Conservation (phyloP, 192 early-diverging fungal species). For the Entomortierella parvispora region DNA sequence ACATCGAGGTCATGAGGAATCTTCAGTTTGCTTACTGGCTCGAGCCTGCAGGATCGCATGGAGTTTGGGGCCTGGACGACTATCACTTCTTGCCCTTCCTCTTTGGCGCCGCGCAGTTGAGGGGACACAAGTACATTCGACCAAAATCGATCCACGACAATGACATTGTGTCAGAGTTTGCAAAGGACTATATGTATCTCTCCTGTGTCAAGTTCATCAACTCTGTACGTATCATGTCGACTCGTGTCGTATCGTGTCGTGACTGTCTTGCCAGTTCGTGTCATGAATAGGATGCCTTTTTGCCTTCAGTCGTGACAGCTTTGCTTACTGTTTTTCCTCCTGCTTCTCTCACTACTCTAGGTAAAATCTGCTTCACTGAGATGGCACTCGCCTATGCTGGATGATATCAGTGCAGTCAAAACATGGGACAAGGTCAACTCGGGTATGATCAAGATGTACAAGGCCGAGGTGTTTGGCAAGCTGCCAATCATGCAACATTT, state of each 20-base stretch:
- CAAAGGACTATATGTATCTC: constrained; percentile 95
- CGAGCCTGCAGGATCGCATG: constrained; percentile 97
- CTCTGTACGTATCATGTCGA: constrained; percentile 58
- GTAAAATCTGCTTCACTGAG: constrained; percentile 75
- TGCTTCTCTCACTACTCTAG: constrained; percentile 14
- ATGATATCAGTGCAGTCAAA: constrained; percentile 87
- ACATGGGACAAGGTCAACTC: constrained; percentile 92
- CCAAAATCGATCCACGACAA: constrained; percentile 95
- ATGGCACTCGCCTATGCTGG: constrained; percentile 96
- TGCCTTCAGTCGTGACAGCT: neutral
- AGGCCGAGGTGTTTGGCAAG: constrained; percentile 91
- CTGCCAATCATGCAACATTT: constrained; percentile 99
- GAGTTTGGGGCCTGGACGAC: constrained; percentile 99
- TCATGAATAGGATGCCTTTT: constrained; percentile 53
- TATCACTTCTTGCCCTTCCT: constrained; percentile 97
- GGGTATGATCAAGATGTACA: constrained; percentile 97
- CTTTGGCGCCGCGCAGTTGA: constrained; percentile 90
- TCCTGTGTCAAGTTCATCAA: constrained; percentile 95
- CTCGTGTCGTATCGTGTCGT: too few relatives aligned
- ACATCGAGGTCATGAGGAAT: constrained; percentile 89
- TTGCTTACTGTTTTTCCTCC: neutral
- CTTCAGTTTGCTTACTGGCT: constrained; percentile 94
- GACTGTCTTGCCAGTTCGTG: too few relatives aligned
- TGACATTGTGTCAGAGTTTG: constrained; percentile 90
- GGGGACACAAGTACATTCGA: constrained; percentile 87